Evolutionary conservation across 2,329 filamentous ascomycete genomes (phyloP).

Genomic region (Zasmidium cellare): DNA sequence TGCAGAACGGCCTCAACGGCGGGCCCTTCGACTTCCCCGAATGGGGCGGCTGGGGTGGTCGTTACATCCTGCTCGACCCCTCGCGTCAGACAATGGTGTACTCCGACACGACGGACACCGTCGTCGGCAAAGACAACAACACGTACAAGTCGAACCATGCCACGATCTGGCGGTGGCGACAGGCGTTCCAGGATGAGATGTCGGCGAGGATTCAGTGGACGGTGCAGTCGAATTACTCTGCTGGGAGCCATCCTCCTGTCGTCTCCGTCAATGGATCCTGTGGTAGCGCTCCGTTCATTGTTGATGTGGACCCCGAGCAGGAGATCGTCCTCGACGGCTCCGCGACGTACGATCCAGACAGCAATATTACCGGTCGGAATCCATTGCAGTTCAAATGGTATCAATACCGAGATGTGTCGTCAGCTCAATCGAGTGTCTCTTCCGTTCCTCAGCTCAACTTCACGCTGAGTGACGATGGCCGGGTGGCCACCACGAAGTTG

Average conservation of each 20-base stretch:
- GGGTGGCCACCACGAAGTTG: slow-evolving; percentile 24
- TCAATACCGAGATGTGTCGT: slow-evolving; percentile 48
- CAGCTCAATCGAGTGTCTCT: slow-evolving; percentile 45
- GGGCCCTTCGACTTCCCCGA: slow-evolving; percentile 44
- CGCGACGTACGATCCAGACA: slow-evolving; percentile 50
- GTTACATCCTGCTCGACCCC: slow-evolving; percentile 43
- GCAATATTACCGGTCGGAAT: slow-evolving; percentile 29
- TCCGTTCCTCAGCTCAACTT: slow-evolving; percentile 41
- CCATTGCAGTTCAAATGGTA: slow-evolving; percentile 51
- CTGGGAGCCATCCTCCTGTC: slow-evolving; percentile 51
- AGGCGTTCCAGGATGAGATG: slow-evolving; percentile 55
- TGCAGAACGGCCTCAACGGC: slow-evolving; percentile 50
- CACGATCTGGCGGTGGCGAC: slow-evolving; percentile 56
- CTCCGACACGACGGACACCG: slow-evolving; percentile 39
- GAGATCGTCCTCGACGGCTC: slow-evolving; percentile 48
- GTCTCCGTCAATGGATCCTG: slow-evolving; percentile 44
- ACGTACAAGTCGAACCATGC: slow-evolving; percentile 47
- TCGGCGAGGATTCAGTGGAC: slow-evolving; percentile 52
- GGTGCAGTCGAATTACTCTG: slow-evolving; percentile 34
- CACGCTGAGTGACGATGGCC: slow-evolving; percentile 32
- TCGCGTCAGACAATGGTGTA: slow-evolving; percentile 38
- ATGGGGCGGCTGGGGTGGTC: slow-evolving; percentile 53
- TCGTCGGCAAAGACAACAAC: slow-evolving; percentile 35
- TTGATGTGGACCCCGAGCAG: slow-evolving; percentile 44
- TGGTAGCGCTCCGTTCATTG: slow-evolving; percentile 39